These are phyloP conservation scores for Colletotrichum sp. DNA, from an alignment of 2,329 filamentous ascomycete genomes.

Conservation along the genomic window DNA sequence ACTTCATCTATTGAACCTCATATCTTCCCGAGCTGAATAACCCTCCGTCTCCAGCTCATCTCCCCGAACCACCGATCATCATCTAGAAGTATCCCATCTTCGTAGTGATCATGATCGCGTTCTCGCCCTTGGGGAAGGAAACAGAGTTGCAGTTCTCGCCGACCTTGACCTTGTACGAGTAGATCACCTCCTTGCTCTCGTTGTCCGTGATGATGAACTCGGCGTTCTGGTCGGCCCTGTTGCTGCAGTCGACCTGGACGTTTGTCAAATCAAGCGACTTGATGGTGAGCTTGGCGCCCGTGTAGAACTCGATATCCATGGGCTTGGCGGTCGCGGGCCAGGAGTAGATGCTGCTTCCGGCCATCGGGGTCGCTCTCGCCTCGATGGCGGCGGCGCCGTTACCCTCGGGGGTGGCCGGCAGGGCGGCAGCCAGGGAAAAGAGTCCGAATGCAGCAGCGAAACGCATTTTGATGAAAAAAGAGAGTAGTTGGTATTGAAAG, in stretches of 20 bases:
- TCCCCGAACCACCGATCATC: neutral
- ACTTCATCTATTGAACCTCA: neutral
- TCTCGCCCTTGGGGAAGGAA: neutral
- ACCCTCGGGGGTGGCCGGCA: neutral
- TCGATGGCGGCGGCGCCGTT: neutral
- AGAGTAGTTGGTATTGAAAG: neutral
- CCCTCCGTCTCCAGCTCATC: rapidly evolving
- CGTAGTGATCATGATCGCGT: neutral
- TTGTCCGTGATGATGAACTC: neutral
- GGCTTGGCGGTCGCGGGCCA: neutral
- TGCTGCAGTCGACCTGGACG: neutral
- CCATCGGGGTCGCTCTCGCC: neutral
- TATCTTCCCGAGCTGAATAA: neutral
- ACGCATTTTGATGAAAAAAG: neutral
- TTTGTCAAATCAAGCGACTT: neutral
- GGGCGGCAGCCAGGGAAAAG: neutral
- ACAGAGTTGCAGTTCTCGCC: neutral
- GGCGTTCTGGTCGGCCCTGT: neutral
- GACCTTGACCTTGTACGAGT: neutral
- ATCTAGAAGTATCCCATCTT: neutral
- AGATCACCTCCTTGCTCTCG: neutral
- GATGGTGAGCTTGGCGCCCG: neutral
- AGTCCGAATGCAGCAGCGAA: neutral
- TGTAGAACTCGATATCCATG: neutral
- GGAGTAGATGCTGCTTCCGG: neutral